Conservation (phyloP, 2,329 filamentous ascomycete genomes). For the Pyricularia sp. region DNA sequence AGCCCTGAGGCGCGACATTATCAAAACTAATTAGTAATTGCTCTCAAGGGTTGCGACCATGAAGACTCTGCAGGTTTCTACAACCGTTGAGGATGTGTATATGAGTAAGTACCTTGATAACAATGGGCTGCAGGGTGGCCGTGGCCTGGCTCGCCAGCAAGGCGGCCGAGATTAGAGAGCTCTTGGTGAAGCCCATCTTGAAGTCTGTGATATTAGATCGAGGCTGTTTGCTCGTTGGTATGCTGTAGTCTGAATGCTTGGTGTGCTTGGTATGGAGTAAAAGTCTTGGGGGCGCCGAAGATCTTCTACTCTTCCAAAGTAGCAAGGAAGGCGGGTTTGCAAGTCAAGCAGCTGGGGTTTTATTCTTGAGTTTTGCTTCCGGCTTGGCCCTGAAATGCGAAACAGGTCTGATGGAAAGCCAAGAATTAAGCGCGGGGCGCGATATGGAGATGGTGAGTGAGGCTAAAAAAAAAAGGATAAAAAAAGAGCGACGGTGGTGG, state of each 20-base stretch:
- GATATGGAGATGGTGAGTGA: not conserved
- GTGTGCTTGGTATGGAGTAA: not conserved
- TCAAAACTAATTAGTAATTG: not conserved
- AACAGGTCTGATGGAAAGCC: not conserved
- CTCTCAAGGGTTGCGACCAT: not conserved
- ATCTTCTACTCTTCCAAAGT: not conserved
- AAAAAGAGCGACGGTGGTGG: not conserved
- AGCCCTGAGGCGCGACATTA: slow-evolving; percentile 14
- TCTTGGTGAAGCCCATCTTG: slow-evolving; percentile 15
- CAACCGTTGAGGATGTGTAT: no score
- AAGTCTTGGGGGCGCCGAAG: not conserved
- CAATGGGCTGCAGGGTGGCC: slow-evolving; percentile 45
- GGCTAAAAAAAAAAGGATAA: not conserved
- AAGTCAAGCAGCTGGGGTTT: not conserved
- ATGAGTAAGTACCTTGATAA: slow-evolving; percentile 52
- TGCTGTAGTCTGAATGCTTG: not conserved
- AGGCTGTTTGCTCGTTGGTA: not conserved
- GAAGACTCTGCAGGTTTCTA: not conserved
- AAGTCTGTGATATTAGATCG: not conserved
- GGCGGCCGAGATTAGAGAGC: slow-evolving; percentile 22
- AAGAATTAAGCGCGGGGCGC: not conserved
- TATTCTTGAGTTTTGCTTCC: not conserved
- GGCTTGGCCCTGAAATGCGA: not conserved
- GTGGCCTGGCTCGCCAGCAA: slow-evolving; percentile 28
- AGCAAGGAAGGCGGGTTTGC: no score